Evolutionary conservation across 164 flowering plant genomes (phyloP).

Genomic region (Dillenia suffruticosa): DNA sequence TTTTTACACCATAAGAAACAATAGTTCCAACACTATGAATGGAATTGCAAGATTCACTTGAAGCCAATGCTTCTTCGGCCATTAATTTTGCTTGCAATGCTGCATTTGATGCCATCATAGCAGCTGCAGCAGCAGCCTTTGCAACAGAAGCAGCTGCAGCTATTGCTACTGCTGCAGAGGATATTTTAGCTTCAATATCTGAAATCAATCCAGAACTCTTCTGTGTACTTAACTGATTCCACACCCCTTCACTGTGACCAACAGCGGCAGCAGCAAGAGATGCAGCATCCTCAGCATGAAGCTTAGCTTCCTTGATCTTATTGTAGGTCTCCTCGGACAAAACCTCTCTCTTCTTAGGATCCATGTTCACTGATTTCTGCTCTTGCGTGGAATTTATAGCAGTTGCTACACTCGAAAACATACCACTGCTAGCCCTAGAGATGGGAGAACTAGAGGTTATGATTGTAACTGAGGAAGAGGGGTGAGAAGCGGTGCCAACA

Average conservation of each 20-base stretch:
- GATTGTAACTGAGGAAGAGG: conserved; percentile 31
- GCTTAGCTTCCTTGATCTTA: conserved; percentile 66
- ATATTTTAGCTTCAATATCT: conserved; percentile 61
- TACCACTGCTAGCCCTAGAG: conserved; percentile 22
- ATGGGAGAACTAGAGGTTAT: conserved; percentile 21
- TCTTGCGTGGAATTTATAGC: conserved; percentile 25
- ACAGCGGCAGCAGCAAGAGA: conserved; percentile 64
- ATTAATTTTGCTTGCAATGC: conserved; percentile 87
- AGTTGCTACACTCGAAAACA: conserved; percentile 17
- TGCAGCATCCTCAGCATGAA: conserved; percentile 81
- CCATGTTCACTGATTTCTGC: conserved; percentile 17
- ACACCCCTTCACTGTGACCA: conserved; percentile 55
- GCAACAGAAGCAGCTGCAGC: conserved; percentile 98
- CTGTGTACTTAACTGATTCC: conserved; percentile 68
- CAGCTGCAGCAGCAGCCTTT: conserved; percentile 97
- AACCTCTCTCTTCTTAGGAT: conserved; percentile 23
- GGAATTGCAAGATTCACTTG: conserved; percentile 18
- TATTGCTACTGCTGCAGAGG: conserved; percentile 75
- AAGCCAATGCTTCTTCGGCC: conserved; percentile 69
- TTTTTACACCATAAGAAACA: conserved; percentile 22
- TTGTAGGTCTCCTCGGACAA: conserved; percentile 48
- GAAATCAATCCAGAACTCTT: conserved; percentile 44
- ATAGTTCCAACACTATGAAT: conserved; percentile 17
- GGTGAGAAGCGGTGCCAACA: conserved; percentile 17
- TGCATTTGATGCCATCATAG: conserved; percentile 87